Evolutionary conservation across 176 grass and related monocot genomes (phyloP).

Genomic region (Phyllostachys edulis): DNA sequence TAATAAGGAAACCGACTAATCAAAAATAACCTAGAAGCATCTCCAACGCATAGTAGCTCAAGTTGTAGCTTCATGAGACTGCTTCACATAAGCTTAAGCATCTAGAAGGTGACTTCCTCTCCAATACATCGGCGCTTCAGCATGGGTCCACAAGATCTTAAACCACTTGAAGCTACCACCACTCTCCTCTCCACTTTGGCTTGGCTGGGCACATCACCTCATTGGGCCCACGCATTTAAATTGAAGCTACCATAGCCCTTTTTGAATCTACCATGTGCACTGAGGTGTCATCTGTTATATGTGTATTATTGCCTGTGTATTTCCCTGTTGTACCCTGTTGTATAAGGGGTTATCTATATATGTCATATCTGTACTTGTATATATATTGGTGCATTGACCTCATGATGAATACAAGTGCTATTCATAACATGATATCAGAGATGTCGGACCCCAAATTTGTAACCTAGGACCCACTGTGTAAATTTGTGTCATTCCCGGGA

Average conservation of each 20-base stretch:
- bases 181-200: not conserved
- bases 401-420: too few species aligned
- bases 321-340: too few species aligned
- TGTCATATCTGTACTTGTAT: too few species aligned
- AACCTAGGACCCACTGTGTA: too few species aligned
- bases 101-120: not conserved
- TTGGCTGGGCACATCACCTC: not conserved
- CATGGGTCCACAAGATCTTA: not conserved
- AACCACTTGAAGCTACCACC: not conserved
- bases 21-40: not conserved
- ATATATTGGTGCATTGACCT: too few species aligned
- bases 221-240: not conserved
- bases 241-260: not conserved
- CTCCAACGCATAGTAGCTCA: not conserved
- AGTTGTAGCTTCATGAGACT: not conserved
- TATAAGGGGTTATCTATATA: too few species aligned
- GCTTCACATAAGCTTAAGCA: not conserved
- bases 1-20: not conserved
- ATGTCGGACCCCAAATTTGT: too few species aligned
- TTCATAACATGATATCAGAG: too few species aligned
- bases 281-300: not conserved
- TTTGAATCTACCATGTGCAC: not conserved
- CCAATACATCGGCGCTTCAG: not conserved
- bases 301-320: too few species aligned
- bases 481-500: too few species aligned